Percentiles rank a stretch among this genome's conserved stretches.
Conservation (phyloP, 2,329 filamentous ascomycete genomes). For the Dactylonectria estremocensis region DNA sequence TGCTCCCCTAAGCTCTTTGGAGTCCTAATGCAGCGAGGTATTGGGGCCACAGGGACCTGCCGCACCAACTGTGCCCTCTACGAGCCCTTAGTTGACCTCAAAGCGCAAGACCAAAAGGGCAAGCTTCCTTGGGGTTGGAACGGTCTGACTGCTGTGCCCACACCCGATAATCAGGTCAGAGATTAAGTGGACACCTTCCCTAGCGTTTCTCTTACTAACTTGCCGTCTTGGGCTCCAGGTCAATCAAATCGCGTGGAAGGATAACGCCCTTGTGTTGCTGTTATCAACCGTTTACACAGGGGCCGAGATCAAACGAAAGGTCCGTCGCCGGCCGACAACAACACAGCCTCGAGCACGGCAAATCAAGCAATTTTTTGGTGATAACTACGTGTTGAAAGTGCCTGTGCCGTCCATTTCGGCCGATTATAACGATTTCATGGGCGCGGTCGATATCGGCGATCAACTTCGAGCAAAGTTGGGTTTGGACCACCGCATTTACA, state of each 20-base stretch:
- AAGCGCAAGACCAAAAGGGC: constrained; percentile 10
- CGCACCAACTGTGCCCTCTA: constrained; percentile 28
- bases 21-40: constrained; percentile 4
- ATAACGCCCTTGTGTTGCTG: constrained; percentile 7
- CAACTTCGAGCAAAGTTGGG: not conserved
- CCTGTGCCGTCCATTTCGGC: not conserved
- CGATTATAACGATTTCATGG: not conserved
- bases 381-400: not conserved
- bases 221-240: not conserved
- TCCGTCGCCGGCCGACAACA: too few species aligned
- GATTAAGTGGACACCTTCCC: not conserved
- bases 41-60: constrained; percentile 26
- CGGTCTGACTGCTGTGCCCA: constrained; percentile 4
- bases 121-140: constrained; percentile 7
- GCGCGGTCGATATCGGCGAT: not conserved
- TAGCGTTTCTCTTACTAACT: not conserved
- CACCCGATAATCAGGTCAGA: constrained; percentile 12
- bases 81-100: constrained; percentile 12
- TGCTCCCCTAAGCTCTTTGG: constrained; percentile 23
- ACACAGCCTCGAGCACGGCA: not conserved
- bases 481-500: not conserved
- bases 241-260: constrained; percentile 11
- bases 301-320: not conserved
- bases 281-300: constrained; percentile 11
- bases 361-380: constrained; percentile 2